Conservation (phyloP, 129 eudicot species). For the Heracleum sosnowskyi region DNA sequence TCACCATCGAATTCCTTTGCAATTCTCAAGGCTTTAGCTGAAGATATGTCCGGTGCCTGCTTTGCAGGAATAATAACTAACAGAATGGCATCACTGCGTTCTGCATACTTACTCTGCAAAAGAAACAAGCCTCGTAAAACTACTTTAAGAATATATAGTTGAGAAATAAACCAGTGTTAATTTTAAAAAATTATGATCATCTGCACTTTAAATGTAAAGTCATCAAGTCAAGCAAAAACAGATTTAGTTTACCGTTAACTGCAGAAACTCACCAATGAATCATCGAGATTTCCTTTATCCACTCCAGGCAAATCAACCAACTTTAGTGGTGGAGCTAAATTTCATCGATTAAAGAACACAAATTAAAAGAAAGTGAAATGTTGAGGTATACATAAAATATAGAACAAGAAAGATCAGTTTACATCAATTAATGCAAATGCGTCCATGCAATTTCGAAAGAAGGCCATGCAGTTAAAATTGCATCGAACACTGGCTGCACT, state of each 20-base stretch:
- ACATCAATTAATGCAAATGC: background rate
- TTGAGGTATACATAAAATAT: background rate
- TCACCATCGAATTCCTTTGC: slow-evolving; percentile 2
- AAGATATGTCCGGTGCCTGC: background rate
- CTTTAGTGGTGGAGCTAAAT: slow-evolving; percentile 3
- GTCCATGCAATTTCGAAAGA: background rate
- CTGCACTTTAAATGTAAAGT: background rate
- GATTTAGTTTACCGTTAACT: background rate
- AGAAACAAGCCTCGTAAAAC: background rate
- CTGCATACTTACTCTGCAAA: slow-evolving; percentile 3
- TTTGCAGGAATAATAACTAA: slow-evolving; percentile 1
- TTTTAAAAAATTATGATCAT: background rate
- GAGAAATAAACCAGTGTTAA: background rate
- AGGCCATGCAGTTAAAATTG: background rate
- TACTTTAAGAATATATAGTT: background rate
- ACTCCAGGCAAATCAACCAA: slow-evolving; percentile 4
- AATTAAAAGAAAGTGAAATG: background rate
- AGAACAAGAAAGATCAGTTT: background rate
- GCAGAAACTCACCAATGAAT: background rate
- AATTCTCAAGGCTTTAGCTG: background rate
- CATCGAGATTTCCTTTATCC: background rate
- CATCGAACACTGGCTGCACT: background rate
- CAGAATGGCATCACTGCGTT: background rate
- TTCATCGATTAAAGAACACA: background rate
- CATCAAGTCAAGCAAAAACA: background rate